Evolutionary conservation across 1,139 yeast genomes (phyloP).

Genomic region (Saccharomyces hybrid): DNA sequence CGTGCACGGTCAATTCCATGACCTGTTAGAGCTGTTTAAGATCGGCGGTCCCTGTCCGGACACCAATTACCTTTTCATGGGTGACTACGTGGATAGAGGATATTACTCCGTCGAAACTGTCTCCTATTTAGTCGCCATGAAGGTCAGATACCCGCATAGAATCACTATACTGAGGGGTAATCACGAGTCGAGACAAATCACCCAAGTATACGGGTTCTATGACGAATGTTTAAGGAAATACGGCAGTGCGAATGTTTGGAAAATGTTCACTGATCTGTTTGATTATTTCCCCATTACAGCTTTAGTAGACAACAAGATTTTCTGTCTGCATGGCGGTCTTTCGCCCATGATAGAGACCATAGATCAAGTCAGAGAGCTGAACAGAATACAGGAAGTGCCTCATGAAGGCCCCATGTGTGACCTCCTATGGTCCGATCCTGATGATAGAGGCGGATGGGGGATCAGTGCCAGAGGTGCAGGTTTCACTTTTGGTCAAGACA

Average conservation of each 20-base stretch:
- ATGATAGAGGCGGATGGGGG: slow-evolving; percentile 88
- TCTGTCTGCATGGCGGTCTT: slow-evolving; percentile 86
- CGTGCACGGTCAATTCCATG: slow-evolving; percentile 78
- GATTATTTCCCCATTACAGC: slow-evolving; percentile 81
- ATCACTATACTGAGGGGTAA: slow-evolving; percentile 81
- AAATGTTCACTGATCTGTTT: slow-evolving; percentile 82
- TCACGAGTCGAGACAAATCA: slow-evolving; percentile 90
- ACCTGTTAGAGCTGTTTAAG: slow-evolving; percentile 61
- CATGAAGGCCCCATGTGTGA: slow-evolving; percentile 98
- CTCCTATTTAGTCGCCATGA: slow-evolving; percentile 55
- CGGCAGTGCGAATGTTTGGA: slow-evolving; percentile 88
- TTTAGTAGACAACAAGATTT: slow-evolving; percentile 72
- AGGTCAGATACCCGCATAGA: slow-evolving; percentile 78
- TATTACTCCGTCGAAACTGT: slow-evolving; percentile 86
- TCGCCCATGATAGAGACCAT: slow-evolving; percentile 81
- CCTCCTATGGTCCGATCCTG: slow-evolving; percentile 90
- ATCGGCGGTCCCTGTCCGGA: slow-evolving; percentile 73
- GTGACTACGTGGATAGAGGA: slow-evolving; percentile 92
- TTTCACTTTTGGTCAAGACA: slow-evolving; percentile 82
- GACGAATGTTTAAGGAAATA: slow-evolving; percentile 88
- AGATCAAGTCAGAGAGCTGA: slow-evolving; percentile 70
- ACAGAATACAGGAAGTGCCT: slow-evolving; percentile 88
- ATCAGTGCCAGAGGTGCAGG: slow-evolving; percentile 94
- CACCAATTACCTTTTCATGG: slow-evolving; percentile 69
- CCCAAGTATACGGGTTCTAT: slow-evolving; percentile 89